A percentile compares a stretch with the other conserved stretches of the same genome.
These are phyloP conservation scores for Podila horticola DNA, from an alignment of 192 early-diverging fungal genomes.

Conservation along the genomic window DNA sequence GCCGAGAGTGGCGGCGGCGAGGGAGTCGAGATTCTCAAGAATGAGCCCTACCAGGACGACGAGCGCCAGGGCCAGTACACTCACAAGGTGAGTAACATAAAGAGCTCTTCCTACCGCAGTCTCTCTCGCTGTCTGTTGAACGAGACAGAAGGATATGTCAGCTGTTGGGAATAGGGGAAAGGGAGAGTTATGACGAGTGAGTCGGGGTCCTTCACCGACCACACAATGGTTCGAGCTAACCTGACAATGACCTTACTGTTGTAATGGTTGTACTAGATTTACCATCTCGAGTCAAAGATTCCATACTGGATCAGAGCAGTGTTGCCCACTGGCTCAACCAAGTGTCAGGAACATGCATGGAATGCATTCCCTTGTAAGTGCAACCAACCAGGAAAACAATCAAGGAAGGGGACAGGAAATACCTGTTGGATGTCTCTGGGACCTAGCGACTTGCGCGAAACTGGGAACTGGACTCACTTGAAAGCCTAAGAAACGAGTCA, in stretches of 20 bases:
- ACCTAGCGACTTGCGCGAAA: no score
- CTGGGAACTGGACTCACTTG: no score
- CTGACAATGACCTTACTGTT: conserved; percentile 2
- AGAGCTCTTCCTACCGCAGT: conserved; percentile 32
- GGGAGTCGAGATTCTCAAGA: conserved; percentile 81
- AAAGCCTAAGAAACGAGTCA: no score
- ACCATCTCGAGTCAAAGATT: conserved; percentile 58
- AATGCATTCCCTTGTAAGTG: conserved; percentile 78
- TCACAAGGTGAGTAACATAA: conserved; percentile 73
- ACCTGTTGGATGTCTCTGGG: no score
- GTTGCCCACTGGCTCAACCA: conserved; percentile 71
- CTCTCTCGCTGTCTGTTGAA: not conserved
- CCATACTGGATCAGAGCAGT: conserved; percentile 70
- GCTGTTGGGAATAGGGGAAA: not conserved
- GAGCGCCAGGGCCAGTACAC: conserved; percentile 83
- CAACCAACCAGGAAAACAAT: not conserved
- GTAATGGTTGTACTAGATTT: conserved; percentile 37
- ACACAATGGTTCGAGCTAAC: not conserved
- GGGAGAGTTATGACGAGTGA: not conserved
- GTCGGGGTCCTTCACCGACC: no score
- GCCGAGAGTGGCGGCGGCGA: conserved; percentile 83
- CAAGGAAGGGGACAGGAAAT: not conserved
- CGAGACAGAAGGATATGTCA: not conserved
- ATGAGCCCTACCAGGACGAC: conserved; percentile 82
- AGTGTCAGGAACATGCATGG: conserved; percentile 85